phyloP scores from a whole-genome alignment of 202 grass and related monocot species.

The Schoenoplectus triqueter region DNA sequence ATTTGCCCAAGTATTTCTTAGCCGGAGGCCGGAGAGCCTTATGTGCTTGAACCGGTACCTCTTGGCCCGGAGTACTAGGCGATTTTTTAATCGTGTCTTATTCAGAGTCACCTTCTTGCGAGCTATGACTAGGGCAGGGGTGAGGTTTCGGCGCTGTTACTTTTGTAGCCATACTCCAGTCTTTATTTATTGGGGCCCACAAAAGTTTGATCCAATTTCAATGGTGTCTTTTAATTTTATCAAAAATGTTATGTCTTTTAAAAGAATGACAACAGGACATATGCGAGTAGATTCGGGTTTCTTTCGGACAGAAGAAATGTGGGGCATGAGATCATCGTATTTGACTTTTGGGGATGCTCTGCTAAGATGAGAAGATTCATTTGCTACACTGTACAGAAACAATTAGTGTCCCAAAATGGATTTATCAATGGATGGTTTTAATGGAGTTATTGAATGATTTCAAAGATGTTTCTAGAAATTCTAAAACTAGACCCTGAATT shows the following conservation, averaged over 20 bases:
- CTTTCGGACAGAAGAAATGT: not conserved
- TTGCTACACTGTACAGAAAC: slow-evolving; percentile 12
- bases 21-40: slow-evolving; percentile 26
- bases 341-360: not conserved
- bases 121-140: slow-evolving; percentile 19
- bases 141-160: slow-evolving; percentile 33
- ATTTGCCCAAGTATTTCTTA: slow-evolving; percentile 5
- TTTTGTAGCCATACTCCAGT: slow-evolving; percentile 52
- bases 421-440: not conserved
- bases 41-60: slow-evolving; percentile 60
- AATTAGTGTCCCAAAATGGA: not conserved
- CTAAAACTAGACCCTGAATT: not conserved
- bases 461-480: not conserved
- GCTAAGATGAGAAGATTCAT: not conserved
- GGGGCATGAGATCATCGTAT: not conserved
- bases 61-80: slow-evolving; percentile 51
- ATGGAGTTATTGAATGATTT: not conserved
- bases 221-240: no score
- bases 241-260: not conserved
- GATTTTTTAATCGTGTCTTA: slow-evolving; percentile 46
- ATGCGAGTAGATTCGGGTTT: not conserved
- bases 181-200: not conserved
- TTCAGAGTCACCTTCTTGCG: not conserved
- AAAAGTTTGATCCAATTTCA: no score
- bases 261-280: not conserved